Evolutionary conservation across 2,329 filamentous ascomycete species (phyloP).

Genomic region (Alternaria longipes): DNA sequence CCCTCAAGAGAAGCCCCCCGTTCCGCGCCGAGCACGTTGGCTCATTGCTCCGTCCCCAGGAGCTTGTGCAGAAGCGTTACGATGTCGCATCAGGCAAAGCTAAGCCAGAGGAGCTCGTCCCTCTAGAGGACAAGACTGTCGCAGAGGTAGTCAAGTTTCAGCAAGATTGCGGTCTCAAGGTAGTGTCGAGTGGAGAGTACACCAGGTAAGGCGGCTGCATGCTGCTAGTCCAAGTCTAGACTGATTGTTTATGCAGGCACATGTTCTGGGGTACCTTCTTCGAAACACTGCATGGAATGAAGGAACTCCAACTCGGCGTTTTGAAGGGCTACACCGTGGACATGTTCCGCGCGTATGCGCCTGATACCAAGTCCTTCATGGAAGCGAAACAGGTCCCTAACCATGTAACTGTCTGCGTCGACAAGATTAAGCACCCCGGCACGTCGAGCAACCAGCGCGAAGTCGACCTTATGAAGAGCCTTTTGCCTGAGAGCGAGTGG

Average conservation of each 20-base stretch:
- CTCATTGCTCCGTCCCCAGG: constrained; percentile 72
- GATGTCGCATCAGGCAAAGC: constrained; percentile 63
- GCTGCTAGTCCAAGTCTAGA: not conserved
- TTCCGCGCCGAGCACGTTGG: constrained; percentile 79
- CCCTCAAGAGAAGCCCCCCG: constrained; percentile 59
- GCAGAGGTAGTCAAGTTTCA: constrained; percentile 72
- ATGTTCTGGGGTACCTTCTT: constrained; percentile 68
- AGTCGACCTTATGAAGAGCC: constrained; percentile 67
- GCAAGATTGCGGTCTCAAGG: constrained; percentile 68
- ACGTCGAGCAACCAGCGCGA: constrained; percentile 65
- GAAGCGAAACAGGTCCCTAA: constrained; percentile 64
- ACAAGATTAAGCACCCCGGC: constrained; percentile 66
- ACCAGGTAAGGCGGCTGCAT: constrained; percentile 33
- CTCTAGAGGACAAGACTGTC: constrained; percentile 72
- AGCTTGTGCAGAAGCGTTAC: constrained; percentile 68
- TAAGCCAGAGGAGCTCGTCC: constrained; percentile 56
- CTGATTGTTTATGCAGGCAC: constrained; percentile 44
- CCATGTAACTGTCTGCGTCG: constrained; percentile 65
- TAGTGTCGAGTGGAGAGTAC: constrained; percentile 76
- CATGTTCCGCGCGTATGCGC: constrained; percentile 67
- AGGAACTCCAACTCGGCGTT: constrained; percentile 57
- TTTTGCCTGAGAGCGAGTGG: constrained; percentile 68
- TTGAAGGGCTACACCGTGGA: constrained; percentile 59
- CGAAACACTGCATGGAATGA: constrained; percentile 64
- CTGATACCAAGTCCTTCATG: constrained; percentile 69